Evolutionary conservation across 768 basidiomycete species (phyloP).

Genomic region (Naganishia vishniacii): DNA sequence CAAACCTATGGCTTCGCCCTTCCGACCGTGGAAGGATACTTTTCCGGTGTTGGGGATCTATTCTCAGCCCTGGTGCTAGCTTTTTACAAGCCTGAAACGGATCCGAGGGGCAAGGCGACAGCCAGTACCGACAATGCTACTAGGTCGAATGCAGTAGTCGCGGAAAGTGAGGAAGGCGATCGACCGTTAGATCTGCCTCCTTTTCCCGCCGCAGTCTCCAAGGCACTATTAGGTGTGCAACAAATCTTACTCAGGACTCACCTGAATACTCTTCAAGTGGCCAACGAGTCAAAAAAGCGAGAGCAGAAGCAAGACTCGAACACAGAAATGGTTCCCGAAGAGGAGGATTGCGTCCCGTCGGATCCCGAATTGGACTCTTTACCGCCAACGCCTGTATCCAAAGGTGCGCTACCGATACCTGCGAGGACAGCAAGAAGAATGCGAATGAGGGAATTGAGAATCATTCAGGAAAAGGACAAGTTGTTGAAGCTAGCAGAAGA

Average conservation of each 20-base stretch:
- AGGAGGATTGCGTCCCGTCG: conserved; percentile 58
- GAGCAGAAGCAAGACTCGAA: conserved; percentile 61
- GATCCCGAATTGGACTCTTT: conserved; percentile 69
- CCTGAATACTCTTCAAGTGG: conserved; percentile 28
- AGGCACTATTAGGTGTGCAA: conserved; percentile 42
- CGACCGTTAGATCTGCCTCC: conserved; percentile 34
- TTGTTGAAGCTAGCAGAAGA: conserved; percentile 47
- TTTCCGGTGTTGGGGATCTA: conserved; percentile 92
- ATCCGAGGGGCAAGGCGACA: not conserved
- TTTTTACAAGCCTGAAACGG: conserved; percentile 54
- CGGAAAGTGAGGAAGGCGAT: conserved; percentile 30
- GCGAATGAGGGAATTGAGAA: conserved; percentile 75
- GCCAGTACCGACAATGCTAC: not conserved
- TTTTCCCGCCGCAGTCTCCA: conserved; percentile 39
- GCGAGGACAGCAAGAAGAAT: conserved; percentile 53
- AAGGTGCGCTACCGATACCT: conserved; percentile 54
- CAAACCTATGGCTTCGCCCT: conserved; percentile 61
- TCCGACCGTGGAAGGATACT: conserved; percentile 79
- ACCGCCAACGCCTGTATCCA: conserved; percentile 50
- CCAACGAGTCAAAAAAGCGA: conserved; percentile 12
- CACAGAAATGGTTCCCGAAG: conserved; percentile 53
- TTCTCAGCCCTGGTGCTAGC: conserved; percentile 88
- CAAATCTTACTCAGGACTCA: conserved; percentile 43
- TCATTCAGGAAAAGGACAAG: conserved; percentile 71
- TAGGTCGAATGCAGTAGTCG: not conserved